Base-by-base conservation (phyloP, 768 basidiomycete species). In the Kwoniella europaea region DNA sequence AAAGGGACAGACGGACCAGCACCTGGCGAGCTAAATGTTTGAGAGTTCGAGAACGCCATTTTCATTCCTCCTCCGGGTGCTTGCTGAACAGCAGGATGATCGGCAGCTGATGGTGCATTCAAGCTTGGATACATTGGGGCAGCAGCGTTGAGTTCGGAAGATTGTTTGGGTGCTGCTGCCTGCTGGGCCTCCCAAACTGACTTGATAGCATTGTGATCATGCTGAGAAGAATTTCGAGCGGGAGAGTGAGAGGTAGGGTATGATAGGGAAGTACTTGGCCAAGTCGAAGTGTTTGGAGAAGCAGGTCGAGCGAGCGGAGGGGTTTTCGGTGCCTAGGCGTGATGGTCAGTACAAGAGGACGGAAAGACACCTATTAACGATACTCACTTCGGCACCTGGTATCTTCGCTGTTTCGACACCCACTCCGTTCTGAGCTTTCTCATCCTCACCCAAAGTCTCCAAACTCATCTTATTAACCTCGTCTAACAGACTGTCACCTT, bases 391-490 rank as follows among this genome's bases (percentile, higher is more conserved):
- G 24, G 54, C 41, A 24, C 76, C 77, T 7, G 71, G 20, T n/a
- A 61, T 3, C 18, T 63, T 71, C 20, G 22, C 58, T 41, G 54
- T 50, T 44, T 63, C 68, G 22, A 53, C 55, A 10, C 20, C 20
- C 4, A 44, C 41, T 13, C n/a, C 62, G 12, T 59, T 41, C 55
- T 72, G 60, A 61, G 66, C 71, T 22, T 62, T 72, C 20, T 70
- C 63, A 22, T 76, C 71, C 24, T 76, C 81, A 12, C 66, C 79
- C 7, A 79, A 66, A 16, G 75, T 74, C 55, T 81, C 79, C 67
- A 83, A 64, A 63, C 78, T 81, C 79, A 81, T 83, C 71, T 82
- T 82, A 64, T 82, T 81, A 10, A 83, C 79, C 64, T 83, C 82
- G 29, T 82, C 79, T 22, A 83, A 61, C 24, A 83, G 62, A 46